phyloP scores from a whole-genome alignment of 1,284 basidiomycete species.

The Kalmanozyma brasiliensis region DNA sequence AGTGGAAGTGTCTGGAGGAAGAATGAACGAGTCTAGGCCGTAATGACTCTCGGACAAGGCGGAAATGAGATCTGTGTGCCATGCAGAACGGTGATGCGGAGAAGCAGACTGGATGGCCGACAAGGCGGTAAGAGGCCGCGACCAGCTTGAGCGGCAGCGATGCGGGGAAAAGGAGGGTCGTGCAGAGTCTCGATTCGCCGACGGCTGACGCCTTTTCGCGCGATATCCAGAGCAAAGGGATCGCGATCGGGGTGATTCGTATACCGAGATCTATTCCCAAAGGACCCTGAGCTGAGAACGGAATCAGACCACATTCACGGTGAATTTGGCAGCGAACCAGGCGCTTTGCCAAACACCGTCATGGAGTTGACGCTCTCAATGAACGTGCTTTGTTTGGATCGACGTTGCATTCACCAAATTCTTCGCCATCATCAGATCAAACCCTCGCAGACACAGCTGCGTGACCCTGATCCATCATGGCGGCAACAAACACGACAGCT shows the following conservation, averaged over 20 bases:
- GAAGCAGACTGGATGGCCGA: too few species aligned
- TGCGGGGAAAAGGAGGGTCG: slow-evolving; percentile 1
- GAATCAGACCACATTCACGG: too few species aligned
- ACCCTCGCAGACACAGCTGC: neutral
- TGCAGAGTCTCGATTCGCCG: neutral
- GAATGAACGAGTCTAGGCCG: neutral
- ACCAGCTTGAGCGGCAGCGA: too few species aligned
- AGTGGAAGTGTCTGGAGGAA: too few species aligned
- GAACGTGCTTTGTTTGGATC: neutral
- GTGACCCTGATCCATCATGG: too few species aligned
- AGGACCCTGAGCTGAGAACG: too few species aligned
- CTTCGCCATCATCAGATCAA: neutral
- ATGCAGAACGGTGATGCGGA: too few species aligned
- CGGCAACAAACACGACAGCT: too few species aligned
- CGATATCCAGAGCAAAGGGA: neutral
- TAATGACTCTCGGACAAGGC: neutral
- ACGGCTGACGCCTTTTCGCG: too few species aligned
- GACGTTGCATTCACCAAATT: slow-evolving; percentile 1
- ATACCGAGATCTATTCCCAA: too few species aligned
- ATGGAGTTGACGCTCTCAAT: neutral
- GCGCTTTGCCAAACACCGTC: slow-evolving; percentile 10
- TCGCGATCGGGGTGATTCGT: neutral
- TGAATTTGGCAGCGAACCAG: too few species aligned
- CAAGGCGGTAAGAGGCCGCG: too few species aligned
- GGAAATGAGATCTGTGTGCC: neutral